Base-by-base conservation (phyloP, 176 grass and related monocot genomes). In the Eleusine coracana region DNA sequence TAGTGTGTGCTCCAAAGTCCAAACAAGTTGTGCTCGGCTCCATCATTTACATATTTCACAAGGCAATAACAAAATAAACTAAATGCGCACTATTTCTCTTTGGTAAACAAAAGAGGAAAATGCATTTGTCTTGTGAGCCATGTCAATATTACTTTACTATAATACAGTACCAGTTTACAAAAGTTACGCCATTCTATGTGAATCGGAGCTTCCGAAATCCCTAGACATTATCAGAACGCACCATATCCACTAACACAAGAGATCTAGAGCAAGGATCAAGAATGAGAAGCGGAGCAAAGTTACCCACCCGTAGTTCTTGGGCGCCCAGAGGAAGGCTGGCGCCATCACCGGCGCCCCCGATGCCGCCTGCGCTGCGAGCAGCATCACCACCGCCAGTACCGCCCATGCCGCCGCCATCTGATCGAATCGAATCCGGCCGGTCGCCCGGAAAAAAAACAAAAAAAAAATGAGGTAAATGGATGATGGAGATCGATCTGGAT, bases 291-390 rank as follows among this genome's bases (percentile, higher is more conserved):
- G 27, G n/a, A 75, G 38, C 48, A 28, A 66, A 58, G 25, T 60
- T 88, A 92, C 90, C 85, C 74, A 94, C 90, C 92, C 85, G 55
- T 92, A 92, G 88, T 90, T 89, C 39, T 85, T 75, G 40, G 85
- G 90, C 20, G 90, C 86, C 93, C 93, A 95, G 60, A 96, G 85
- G 87, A 96, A 96, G 41, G 93, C 90, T 13, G 93, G 93, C 74
- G 83, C 87, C 27, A 74, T 84, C 64, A 61, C 73, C 23, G 78
- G 62, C 28, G 49, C 73, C 62, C 39, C 79, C 1, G 83, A 52
- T 20, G 28, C 73, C 73, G 46, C 18, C 74, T 68, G 82, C 55
- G 52, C 78, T 7, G 62, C 51, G 11, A 70, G 16, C 10, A 88
- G 74, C 86, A 82, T n/a, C 86, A 40, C 62, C 86, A 40, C 62